Evolutionary conservation across 176 grass and related monocot genomes (phyloP), one percentile per base, ranked within the genome.

Genomic region (Saccharum officinarum): DNA sequence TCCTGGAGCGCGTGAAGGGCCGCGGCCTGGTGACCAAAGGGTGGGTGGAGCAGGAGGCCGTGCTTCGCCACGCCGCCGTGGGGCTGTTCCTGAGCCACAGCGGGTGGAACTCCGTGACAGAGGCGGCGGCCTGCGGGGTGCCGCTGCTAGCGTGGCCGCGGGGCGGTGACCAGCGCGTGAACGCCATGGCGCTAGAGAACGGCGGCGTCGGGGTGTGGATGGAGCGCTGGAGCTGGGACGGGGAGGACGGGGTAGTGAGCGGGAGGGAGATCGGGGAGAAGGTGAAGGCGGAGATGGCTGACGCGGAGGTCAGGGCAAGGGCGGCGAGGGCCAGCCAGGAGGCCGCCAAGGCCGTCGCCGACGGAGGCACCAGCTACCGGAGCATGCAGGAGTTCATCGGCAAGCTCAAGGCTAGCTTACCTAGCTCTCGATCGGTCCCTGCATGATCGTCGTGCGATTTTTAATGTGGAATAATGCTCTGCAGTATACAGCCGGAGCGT

Each of bases 351-450:
- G 57, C 57, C 57, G 9, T 61, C 57, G 9, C n/a, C n/a, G 57
- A 61, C 1, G 57, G 57, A 9, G 57, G 57, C 57, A 25, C 57
- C 22, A 61, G 57, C 57, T 4, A 61, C n/a, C 57, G n/a, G 71
- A 33, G 25, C 86, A 72, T 92, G 46, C 44, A 80, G 62, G 87
- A 66, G 26, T 66, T 66, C 63, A 31, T 33, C 28, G 26, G 11
- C 63, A 66, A 66, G 63, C 28, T 65, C 23, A 65, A 30, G 26
- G 10, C 55, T 8, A 42, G 33, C 40, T 9, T 10, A 42, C 8
- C 8, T 42, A 23, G 7, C 22, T 23, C 10, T 11, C 10, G 10
- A 13, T 12, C 42, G 11, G 9, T 12, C 10, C 42, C 10, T 45
- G 2, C 42, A 12, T 45, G 10, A 13, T 45, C 42, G 42, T 42